phyloP scores from a whole-genome alignment of 2,329 filamentous ascomycete species.

The Penicillium decumbens region DNA sequence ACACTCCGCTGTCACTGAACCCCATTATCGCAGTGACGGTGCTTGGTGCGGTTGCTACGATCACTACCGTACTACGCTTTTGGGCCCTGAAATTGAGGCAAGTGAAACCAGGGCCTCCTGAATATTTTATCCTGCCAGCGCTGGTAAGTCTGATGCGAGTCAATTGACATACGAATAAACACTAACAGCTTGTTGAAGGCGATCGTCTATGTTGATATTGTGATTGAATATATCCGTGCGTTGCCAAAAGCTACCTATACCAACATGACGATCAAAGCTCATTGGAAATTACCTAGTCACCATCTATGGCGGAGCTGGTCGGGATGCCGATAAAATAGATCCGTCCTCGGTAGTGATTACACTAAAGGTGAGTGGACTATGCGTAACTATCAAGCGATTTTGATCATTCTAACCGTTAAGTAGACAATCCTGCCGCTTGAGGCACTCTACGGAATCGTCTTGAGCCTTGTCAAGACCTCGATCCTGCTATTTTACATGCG shows the following conservation, averaged over 20 bases:
- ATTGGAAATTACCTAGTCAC: neutral
- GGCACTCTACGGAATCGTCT: neutral
- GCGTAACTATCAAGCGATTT: neutral
- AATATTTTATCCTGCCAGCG: neutral
- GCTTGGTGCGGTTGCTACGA: neutral
- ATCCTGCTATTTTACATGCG: neutral
- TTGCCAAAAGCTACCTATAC: neutral
- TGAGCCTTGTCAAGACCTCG: neutral
- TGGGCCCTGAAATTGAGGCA: neutral
- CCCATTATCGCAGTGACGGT: neutral
- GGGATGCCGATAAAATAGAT: neutral
- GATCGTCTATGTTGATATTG: neutral
- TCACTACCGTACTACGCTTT: neutral
- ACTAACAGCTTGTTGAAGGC: neutral
- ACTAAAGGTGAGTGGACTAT: neutral
- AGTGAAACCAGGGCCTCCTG: neutral
- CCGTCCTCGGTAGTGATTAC: neutral
- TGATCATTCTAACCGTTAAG: neutral
- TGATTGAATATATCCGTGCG: neutral
- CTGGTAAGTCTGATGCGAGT: neutral
- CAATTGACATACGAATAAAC: no score
- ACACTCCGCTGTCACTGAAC: neutral
- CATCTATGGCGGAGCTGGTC: neutral
- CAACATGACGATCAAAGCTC: neutral
- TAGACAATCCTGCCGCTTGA: neutral